These are phyloP conservation scores for Calamus simplicifolius DNA, from an alignment of 176 grass and related monocot genomes.

Conservation along the genomic window DNA sequence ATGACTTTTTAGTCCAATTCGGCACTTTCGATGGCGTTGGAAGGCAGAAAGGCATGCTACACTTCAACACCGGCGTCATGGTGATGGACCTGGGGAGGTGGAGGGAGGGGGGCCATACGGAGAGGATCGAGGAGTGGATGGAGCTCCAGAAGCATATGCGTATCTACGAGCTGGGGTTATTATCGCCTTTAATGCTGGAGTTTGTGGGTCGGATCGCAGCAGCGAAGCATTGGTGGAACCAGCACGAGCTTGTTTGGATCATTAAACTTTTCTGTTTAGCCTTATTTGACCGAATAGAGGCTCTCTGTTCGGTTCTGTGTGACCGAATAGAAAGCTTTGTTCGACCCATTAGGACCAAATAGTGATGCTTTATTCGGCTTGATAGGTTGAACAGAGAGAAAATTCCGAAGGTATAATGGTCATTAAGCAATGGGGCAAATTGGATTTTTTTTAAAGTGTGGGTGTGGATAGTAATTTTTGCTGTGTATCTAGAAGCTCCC, in stretches of 20 bases:
- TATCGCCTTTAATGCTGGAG: conserved; percentile 60
- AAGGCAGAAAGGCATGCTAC: conserved; percentile 38
- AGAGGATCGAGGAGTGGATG: conserved; percentile 66
- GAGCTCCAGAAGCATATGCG: conserved; percentile 52
- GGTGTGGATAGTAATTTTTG: no score
- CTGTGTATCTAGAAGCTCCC: no score
- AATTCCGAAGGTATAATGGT: no score
- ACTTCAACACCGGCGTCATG: conserved; percentile 94
- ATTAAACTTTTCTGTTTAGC: no score
- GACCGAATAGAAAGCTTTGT: no score
- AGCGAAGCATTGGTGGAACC: conserved; percentile 82
- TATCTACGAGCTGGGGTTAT: conserved; percentile 77
- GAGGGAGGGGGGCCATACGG: conserved; percentile 55
- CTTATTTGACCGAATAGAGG: no score
- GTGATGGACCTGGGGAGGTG: conserved; percentile 59
- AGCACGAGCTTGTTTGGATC: conserved; percentile 78
- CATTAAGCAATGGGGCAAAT: no score
- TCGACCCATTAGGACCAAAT: no score
- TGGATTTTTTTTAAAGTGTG: no score
- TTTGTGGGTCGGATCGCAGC: conserved; percentile 53
- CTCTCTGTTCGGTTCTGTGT: no score
- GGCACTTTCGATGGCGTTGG: conserved; percentile 37
- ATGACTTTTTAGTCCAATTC: conserved; percentile 47
- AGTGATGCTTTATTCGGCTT: no score
- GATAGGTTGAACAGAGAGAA: no score